Percentiles rank a stretch among this genome's conserved stretches.
Evolutionary conservation across 257 asterid species (phyloP).

Genomic region (Nicotiana paniculata): DNA sequence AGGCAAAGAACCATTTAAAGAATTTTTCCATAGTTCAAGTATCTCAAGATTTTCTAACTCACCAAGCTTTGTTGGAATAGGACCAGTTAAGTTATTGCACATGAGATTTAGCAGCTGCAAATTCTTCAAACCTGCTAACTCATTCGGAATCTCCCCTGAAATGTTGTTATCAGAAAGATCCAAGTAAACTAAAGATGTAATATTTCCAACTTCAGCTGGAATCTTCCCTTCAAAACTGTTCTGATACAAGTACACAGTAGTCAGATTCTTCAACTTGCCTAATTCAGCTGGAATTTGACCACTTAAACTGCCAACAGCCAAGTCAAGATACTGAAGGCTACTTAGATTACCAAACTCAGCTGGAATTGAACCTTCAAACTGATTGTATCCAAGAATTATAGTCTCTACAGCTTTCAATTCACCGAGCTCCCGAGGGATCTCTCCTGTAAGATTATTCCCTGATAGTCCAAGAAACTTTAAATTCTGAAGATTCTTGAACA

Average conservation of each 20-base stretch:
- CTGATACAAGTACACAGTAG: constrained; percentile 51
- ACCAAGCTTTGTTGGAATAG: constrained; percentile 42
- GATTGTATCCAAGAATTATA: constrained; percentile 56
- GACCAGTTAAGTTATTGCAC: constrained; percentile 53
- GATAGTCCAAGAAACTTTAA: constrained; percentile 65
- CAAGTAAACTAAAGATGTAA: constrained; percentile 37
- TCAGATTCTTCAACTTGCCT: constrained; percentile 46
- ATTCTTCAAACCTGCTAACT: constrained; percentile 43
- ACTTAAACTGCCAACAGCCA: constrained; percentile 59
- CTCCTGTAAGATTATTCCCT: constrained; percentile 68
- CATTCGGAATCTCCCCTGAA: constrained; percentile 54
- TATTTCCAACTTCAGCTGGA: constrained; percentile 56
- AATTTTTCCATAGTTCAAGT: constrained; percentile 64
- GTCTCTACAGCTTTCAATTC: constrained; percentile 46
- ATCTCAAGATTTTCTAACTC: constrained; percentile 46
- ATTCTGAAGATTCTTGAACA: constrained; percentile 44
- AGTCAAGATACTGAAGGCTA: constrained; percentile 55
- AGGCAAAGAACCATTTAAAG: constrained; percentile 52
- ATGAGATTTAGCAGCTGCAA: constrained; percentile 68
- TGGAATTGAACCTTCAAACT: constrained; percentile 62
- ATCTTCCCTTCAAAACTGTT: constrained; percentile 52
- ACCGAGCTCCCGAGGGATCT: constrained; percentile 55
- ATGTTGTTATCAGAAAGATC: constrained; percentile 61
- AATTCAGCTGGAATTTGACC: constrained; percentile 56
- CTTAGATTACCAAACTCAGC: constrained; percentile 53